Evolutionary conservation across 2,329 filamentous ascomycete genomes (phyloP).

Genomic region (Ophiocordyceps camponoti-leonardi): DNA sequence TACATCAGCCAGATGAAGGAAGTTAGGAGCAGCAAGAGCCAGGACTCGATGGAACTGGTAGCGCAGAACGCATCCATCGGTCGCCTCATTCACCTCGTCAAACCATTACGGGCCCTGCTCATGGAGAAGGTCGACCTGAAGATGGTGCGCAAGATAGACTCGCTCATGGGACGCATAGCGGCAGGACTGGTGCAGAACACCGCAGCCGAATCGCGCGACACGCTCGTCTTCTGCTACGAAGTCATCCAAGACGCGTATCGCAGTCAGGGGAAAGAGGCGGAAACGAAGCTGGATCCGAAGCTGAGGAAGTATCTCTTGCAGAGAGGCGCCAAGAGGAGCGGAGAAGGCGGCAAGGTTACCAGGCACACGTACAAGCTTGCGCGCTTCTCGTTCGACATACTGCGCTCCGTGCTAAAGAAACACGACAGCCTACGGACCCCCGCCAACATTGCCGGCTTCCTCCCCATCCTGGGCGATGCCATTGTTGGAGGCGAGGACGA

Average conservation of each 20-base stretch:
- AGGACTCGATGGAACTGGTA: constrained; percentile 89
- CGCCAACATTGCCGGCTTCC: constrained; percentile 65
- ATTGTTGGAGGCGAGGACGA: constrained; percentile 77
- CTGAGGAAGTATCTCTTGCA: constrained; percentile 65
- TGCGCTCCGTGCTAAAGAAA: constrained; percentile 74
- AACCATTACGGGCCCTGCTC: constrained; percentile 62
- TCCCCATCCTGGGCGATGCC: constrained; percentile 78
- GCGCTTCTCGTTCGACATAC: constrained; percentile 72
- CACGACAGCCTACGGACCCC: constrained; percentile 66
- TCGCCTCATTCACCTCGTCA: constrained; percentile 57
- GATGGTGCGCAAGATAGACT: constrained; percentile 79
- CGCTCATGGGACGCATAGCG: constrained; percentile 67
- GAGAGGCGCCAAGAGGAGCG: constrained; percentile 58
- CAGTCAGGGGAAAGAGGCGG: constrained; percentile 32
- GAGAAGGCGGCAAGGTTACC: constrained; percentile 52
- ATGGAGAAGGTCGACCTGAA: constrained; percentile 70
- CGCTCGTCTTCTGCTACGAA: constrained; percentile 90
- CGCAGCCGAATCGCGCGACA: constrained; percentile 59
- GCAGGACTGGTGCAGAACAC: constrained; percentile 71
- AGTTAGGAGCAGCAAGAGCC: constrained; percentile 94
- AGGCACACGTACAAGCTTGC: constrained; percentile 77
- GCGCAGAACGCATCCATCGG: constrained; percentile 65
- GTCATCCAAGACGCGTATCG: constrained; percentile 76
- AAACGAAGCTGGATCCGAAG: constrained; percentile 41
- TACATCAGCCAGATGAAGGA: constrained; percentile 95